phyloP scores from a whole-genome alignment of 805 yeast species.

The Starmerella gropengiesseri region DNA sequence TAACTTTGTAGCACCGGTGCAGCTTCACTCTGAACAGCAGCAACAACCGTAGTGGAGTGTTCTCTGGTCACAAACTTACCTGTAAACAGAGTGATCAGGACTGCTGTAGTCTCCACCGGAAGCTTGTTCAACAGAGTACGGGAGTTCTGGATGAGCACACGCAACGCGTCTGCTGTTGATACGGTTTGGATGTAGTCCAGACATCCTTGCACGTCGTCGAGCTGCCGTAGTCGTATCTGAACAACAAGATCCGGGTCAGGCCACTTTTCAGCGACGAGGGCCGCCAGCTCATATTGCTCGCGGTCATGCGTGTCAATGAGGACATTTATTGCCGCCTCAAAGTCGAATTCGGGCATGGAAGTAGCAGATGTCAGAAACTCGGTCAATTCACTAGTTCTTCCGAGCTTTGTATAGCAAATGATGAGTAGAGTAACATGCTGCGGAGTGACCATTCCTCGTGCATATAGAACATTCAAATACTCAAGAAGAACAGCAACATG shows the following conservation, averaged over 20 bases:
- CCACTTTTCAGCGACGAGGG: slow-evolving; percentile 54
- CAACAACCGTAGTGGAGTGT: background rate
- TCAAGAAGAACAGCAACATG: slow-evolving; percentile 53
- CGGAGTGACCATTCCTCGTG: slow-evolving; percentile 45
- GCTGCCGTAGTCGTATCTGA: slow-evolving; percentile 57
- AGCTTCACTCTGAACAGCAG: slow-evolving; percentile 11
- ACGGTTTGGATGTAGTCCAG: slow-evolving; percentile 57
- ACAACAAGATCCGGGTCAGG: slow-evolving; percentile 68
- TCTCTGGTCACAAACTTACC: slow-evolving; percentile 54
- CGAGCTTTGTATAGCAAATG: slow-evolving; percentile 70
- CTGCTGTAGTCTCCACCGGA: slow-evolving; percentile 73
- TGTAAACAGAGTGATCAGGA: slow-evolving; percentile 78
- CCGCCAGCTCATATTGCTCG: slow-evolving; percentile 55
- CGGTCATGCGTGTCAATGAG: slow-evolving; percentile 49
- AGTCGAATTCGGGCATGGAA: slow-evolving; percentile 42
- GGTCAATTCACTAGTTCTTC: slow-evolving; percentile 45
- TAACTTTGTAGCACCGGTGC: slow-evolving; percentile 41
- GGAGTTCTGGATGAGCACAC: slow-evolving; percentile 58
- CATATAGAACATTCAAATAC: slow-evolving; percentile 53
- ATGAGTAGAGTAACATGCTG: slow-evolving; percentile 75
- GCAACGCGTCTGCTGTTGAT: slow-evolving; percentile 62
- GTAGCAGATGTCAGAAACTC: slow-evolving; percentile 42
- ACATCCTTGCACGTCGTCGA: slow-evolving; percentile 49
- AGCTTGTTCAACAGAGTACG: slow-evolving; percentile 50
- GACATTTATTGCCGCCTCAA: slow-evolving; percentile 53